Evolutionary conservation across 108 stramenopile genomes (phyloP), one percentile per base, ranked within the genome.

Genomic region (Fragilariopsis cylindrus): DNA sequence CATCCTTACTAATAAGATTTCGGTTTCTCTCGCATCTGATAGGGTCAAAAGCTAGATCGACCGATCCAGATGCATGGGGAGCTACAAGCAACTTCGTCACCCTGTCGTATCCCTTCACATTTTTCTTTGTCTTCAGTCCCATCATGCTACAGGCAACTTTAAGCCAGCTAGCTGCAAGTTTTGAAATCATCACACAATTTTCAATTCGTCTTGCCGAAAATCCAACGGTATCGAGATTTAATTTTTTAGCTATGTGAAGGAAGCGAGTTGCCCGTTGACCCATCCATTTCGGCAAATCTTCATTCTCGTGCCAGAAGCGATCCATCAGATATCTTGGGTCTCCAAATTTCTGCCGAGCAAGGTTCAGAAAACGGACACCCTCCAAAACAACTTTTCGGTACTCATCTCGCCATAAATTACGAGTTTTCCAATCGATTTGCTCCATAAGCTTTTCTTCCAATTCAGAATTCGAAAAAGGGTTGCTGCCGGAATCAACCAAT

Each of bases 341-440:
- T 18, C 79, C 79, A 44, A 74, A 74, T 52, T 75, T 64, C 30
- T 76, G 63, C 21, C 58, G 47, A 5, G 82, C 82, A 53, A 69
- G 68, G 13, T 69, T 65, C 40, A 83, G 49, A 41, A 81, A 73
- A 41, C 78, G 83, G 11, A 84, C 68, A 18, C 79, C 88, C 50
- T 85, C 85, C 56, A 81, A 11, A 7, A 89, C 72, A 13, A 89
- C 78, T 42, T 57, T 72, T 15, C 74, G 50, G 65, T 89, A 89
- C 46, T 86, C 85, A 57, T 84, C 79, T 46, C 81, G 65, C 83
- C 85, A 89, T 71, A 85, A 70, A 45, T 84, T 81, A n/a, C 81
- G 73, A 12, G 82, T 82, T 57, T 72, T 77, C 88, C 85, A 89
- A 48, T 84, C 85, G 39, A 85, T 72, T 58, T 79, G 70, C 48